Evolutionary conservation across 192 early-diverging fungal genomes (phyloP).

Genomic region (Backusella westeae): DNA sequence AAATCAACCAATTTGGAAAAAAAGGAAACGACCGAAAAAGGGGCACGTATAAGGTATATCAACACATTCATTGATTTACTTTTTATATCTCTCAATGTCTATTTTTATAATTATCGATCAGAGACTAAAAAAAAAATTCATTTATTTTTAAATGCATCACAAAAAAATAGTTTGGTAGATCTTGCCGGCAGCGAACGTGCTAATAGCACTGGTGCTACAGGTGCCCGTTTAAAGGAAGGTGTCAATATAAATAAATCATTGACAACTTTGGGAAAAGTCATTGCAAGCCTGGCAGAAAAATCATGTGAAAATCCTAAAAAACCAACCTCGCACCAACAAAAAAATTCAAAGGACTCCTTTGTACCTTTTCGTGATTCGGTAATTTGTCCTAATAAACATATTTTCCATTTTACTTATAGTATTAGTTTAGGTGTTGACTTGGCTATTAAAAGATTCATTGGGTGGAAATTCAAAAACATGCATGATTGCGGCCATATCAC

Average conservation of each 20-base stretch:
- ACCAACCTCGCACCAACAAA: conserved; percentile 14
- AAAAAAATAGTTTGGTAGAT: conserved; percentile 69
- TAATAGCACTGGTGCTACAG: conserved; percentile 80
- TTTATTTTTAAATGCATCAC: neutral
- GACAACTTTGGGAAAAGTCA: conserved; percentile 92
- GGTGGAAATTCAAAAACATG: conserved; percentile 84
- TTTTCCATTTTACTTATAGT: neutral
- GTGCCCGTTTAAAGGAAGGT: conserved; percentile 85
- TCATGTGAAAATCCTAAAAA: conserved; percentile 30
- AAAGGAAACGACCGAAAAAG: conserved; percentile 64
- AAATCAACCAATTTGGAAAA: conserved; percentile 44
- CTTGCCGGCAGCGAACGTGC: conserved; percentile 93
- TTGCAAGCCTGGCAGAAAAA: conserved; percentile 77
- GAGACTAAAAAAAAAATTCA: neutral
- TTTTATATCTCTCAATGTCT: neutral
- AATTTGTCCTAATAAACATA: conserved; percentile 4
- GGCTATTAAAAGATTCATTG: conserved; percentile 80
- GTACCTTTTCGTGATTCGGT: conserved; percentile 95
- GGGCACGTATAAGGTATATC: conserved; percentile 63
- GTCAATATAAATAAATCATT: conserved; percentile 95
- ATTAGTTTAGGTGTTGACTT: conserved; percentile 61
- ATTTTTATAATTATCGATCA: neutral
- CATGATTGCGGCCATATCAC: conserved; percentile 80
- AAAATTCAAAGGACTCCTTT: conserved; percentile 48
- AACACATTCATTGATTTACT: neutral